Percentiles rank a stretch among this genome's conserved stretches.
These are phyloP conservation scores for Botryosphaeria agaves DNA, from an alignment of 2,329 filamentous ascomycete genomes.

Conservation along the genomic window DNA sequence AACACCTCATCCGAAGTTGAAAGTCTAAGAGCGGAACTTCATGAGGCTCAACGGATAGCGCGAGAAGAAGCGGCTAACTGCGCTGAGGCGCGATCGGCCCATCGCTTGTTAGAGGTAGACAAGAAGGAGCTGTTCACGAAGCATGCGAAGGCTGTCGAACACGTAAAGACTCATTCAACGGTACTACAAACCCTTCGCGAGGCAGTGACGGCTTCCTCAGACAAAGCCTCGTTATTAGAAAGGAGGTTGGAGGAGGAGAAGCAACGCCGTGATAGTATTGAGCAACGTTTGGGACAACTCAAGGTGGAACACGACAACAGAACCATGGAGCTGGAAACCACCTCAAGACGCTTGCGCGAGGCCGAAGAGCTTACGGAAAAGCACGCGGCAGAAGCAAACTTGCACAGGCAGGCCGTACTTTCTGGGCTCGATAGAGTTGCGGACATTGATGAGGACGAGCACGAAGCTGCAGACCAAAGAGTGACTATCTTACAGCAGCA, in stretches of 20 bases:
- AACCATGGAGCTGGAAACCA: conserved; percentile 57
- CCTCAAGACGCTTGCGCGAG: conserved; percentile 59
- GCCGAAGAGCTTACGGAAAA: conserved; percentile 78
- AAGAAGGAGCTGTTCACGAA: conserved; percentile 59
- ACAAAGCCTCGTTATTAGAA: conserved; percentile 62
- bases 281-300: conserved; percentile 59
- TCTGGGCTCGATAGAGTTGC: conserved; percentile 63
- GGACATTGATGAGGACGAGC: conserved; percentile 32
- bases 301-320: conserved; percentile 70
- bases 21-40: conserved; percentile 67
- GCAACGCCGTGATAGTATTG: conserved; percentile 52
- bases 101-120: conserved; percentile 68
- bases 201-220: conserved; percentile 62
- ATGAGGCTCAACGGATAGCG: conserved; percentile 58
- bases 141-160: conserved; percentile 48
- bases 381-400: conserved; percentile 71
- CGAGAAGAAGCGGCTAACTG: conserved; percentile 67
- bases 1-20: conserved; percentile 74
- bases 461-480: conserved; percentile 43
- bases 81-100: conserved; percentile 56
- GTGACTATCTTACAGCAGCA: conserved; percentile 62
- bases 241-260: conserved; percentile 73
- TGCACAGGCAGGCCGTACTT: conserved; percentile 69
- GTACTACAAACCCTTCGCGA: conserved; percentile 60
- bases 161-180: conserved; percentile 49